These are phyloP conservation scores for Nemania abortiva DNA, from an alignment of 2,329 filamentous ascomycete genomes.

Conservation along the genomic window DNA sequence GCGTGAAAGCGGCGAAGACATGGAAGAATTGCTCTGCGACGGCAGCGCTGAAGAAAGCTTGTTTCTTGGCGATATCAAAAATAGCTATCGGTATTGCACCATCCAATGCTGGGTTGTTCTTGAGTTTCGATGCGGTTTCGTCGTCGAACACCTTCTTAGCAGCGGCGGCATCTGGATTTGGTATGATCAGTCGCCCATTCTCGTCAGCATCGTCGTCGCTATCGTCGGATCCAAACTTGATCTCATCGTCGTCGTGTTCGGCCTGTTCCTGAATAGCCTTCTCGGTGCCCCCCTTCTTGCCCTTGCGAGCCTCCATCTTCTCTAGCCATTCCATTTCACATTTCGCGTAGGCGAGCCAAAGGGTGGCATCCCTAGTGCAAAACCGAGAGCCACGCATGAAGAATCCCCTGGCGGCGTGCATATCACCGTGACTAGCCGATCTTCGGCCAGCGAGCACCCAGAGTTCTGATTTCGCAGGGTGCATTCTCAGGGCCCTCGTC, in stretches of 20 bases:
- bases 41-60: slow-evolving; percentile 74
- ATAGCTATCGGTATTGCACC: slow-evolving; percentile 95
- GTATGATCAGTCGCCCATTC: slow-evolving; percentile 57
- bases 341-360: slow-evolving; percentile 93
- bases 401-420: slow-evolving; percentile 84
- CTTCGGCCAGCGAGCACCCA: slow-evolving; percentile 89
- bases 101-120: slow-evolving; percentile 83
- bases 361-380: slow-evolving; percentile 76
- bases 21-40: slow-evolving; percentile 84
- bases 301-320: slow-evolving; percentile 80
- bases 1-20: slow-evolving; percentile 77
- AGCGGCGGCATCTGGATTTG: slow-evolving; percentile 58
- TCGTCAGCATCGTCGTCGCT: slow-evolving; percentile 59
- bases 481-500: slow-evolving; percentile 81
- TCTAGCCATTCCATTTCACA: slow-evolving; percentile 93
- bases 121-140: slow-evolving; percentile 63
- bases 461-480: slow-evolving; percentile 83
- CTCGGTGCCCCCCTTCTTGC: slow-evolving; percentile 57
- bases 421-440: slow-evolving; percentile 84
- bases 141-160: slow-evolving; percentile 61
- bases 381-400: slow-evolving; percentile 93
- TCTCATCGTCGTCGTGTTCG: slow-evolving; percentile 60
- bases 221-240: slow-evolving; percentile 59
- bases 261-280: slow-evolving; percentile 68
- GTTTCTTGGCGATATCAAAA: slow-evolving; percentile 86